These are phyloP conservation scores for Nephelium lappaceum DNA, from an alignment of 345 rosid species.

Conservation along the genomic window DNA sequence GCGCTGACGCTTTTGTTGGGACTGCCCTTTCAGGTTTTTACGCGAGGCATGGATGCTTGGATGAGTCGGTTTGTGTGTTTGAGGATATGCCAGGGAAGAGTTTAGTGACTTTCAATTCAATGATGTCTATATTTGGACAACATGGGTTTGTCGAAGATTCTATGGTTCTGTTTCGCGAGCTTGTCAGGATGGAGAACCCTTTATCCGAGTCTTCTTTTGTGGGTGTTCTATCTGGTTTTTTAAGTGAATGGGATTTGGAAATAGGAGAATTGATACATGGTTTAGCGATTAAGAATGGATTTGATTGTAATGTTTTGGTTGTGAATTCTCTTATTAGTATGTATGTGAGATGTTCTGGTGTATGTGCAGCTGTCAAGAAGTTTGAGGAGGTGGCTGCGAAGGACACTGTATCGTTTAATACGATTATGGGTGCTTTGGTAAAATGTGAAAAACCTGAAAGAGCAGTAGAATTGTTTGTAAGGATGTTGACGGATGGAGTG, in stretches of 20 bases:
- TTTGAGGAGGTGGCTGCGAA: slow-evolving; percentile 41
- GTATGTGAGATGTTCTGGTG: slow-evolving; percentile 57
- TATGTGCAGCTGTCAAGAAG: slow-evolving; percentile 46
- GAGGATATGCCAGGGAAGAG: slow-evolving; percentile 68
- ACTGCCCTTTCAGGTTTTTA: slow-evolving; percentile 66
- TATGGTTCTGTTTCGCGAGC: slow-evolving; percentile 53
- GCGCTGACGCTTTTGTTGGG: slow-evolving; percentile 66
- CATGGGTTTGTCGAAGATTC: slow-evolving; percentile 51
- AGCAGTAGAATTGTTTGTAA: slow-evolving; percentile 49
- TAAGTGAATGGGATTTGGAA: slow-evolving; percentile 45
- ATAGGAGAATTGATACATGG: slow-evolving; percentile 65
- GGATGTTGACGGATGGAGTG: slow-evolving; percentile 45
- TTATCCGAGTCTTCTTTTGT: slow-evolving; percentile 62
- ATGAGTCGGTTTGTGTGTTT: slow-evolving; percentile 52
- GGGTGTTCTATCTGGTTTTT: slow-evolving; percentile 60
- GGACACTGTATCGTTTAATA: slow-evolving; percentile 82
- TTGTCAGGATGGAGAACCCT: slow-evolving; percentile 34
- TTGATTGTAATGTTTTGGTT: slow-evolving; percentile 37
- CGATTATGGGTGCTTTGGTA: slow-evolving; percentile 55
- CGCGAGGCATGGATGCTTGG: slow-evolving; percentile 59
- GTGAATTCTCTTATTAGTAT: slow-evolving; percentile 60
- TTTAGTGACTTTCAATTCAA: slow-evolving; percentile 72
- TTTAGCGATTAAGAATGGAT: slow-evolving; percentile 57
- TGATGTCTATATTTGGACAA: slow-evolving; percentile 58
- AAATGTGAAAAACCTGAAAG: slow-evolving; percentile 43